Base-by-base conservation (phyloP, 495 filamentous ascomycete species). In the Thozetella sp. region DNA sequence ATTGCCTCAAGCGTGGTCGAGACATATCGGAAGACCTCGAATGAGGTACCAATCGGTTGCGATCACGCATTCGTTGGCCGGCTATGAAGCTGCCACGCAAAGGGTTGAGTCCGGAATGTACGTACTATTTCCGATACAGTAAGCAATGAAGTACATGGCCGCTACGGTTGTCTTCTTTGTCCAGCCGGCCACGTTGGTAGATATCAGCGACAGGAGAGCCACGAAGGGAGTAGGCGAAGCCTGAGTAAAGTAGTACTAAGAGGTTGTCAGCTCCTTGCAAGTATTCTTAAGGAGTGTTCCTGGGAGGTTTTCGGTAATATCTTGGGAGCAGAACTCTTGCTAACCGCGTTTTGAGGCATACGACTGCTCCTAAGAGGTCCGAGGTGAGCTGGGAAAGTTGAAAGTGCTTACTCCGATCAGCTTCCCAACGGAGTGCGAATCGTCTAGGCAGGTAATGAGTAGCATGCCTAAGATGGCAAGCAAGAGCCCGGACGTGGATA, bases 141-240 rank as follows among this genome's bases (percentile, higher is more conserved):
- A 90, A 1, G 77, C 81, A 45, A 90, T 86, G n/a, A 92, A 69
- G 58, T 88, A 90, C 54, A 92, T 68, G 0, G 87, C 88, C 0
- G 87, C 87, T 6, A 90, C 84, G 0, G 88, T 91, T 0, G 88
- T 91, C 71, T 90, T 91, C 75, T 91, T 90, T 11, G 89, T 91
- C 67, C 89, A 91, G 19, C 88, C 88, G 0, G 88, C 86, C 6
- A 90, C 83, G 60, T 92, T 91, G 22, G 81, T 84, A 0, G 80
- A 81, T 48, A 89, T 84, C 55, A 90, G 75, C 1, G 84, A 82
- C 55, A 88, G 74, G 0, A 73, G 71, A 46, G 83, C 77, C 0
- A 87, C 86, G 67, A 89, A 82, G 4, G 80, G 81, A 17, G 84
- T 87, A 1, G 88, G 78, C 53, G 71, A 76, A 9, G 84, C 77